Percentiles rank a stretch among this genome's conserved stretches.
These are phyloP conservation scores for Ceratocystis harringtonii DNA, from an alignment of 2,329 filamentous ascomycete species.

Conservation along the genomic window DNA sequence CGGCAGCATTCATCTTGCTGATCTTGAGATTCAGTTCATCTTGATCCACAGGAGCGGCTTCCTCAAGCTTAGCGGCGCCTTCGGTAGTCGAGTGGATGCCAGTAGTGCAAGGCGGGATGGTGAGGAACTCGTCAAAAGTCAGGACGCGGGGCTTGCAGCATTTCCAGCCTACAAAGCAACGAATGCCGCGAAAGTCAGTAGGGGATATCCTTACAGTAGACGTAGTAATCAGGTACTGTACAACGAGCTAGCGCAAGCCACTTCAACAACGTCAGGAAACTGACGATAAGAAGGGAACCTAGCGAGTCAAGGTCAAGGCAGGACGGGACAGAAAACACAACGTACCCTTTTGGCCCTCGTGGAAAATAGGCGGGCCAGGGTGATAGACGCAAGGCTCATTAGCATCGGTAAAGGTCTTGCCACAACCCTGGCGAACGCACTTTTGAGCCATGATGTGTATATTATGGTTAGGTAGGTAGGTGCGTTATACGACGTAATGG, in stretches of 20 bases:
- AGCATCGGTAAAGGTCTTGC: constrained; percentile 68
- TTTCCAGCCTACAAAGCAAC: constrained; percentile 61
- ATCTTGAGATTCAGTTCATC: constrained; percentile 30
- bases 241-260: background rate
- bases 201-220: background rate
- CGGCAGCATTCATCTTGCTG: constrained; percentile 39
- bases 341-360: constrained; percentile 95
- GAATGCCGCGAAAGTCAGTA: background rate
- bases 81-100: constrained; percentile 88
- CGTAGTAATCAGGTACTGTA: constrained; percentile 16
- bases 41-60: constrained; percentile 35
- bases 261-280: background rate
- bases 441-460: constrained; percentile 50
- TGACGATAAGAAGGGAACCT: background rate
- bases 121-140: constrained; percentile 95
- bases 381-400: constrained; percentile 76
- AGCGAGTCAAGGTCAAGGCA: background rate
- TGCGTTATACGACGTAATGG: background rate
- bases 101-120: constrained; percentile 79
- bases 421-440: constrained; percentile 93
- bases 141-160: constrained; percentile 95
- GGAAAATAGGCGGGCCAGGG: constrained; percentile 84
- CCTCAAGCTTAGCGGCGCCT: constrained; percentile 44
- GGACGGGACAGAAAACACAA: constrained; percentile 14
- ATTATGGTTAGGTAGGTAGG: background rate